phyloP scores from a whole-genome alignment of 192 early-diverging fungal genomes.

The Geranomyces variabilis region DNA sequence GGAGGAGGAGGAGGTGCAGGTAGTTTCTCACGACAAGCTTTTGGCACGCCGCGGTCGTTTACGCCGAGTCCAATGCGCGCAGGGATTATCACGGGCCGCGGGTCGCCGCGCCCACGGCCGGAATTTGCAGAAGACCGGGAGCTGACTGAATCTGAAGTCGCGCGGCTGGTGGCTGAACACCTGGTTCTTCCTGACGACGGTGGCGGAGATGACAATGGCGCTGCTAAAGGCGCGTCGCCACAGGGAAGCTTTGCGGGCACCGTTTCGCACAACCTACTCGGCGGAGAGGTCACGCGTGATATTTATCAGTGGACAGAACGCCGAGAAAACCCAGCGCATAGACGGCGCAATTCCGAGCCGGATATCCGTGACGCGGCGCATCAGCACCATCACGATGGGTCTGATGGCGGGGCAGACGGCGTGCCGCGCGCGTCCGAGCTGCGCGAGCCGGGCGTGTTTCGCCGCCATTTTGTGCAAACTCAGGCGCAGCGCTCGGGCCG shows the following conservation, averaged over 20 bases:
- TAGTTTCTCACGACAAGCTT: neutral
- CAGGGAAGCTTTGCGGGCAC: constrained; percentile 37
- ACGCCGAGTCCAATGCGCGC: constrained; percentile 12
- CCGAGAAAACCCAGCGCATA: constrained; percentile 10
- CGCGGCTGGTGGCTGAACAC: constrained; percentile 40
- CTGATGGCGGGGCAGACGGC: constrained; percentile 10
- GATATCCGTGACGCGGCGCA: constrained; percentile 29
- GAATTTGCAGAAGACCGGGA: constrained; percentile 2
- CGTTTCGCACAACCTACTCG: constrained; percentile 43
- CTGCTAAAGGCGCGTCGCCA: neutral
- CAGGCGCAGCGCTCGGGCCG: constrained; percentile 71
- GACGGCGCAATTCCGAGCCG: constrained; percentile 49
- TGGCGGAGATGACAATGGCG: neutral
- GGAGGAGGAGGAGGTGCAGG: neutral
- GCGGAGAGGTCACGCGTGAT: constrained; percentile 80
- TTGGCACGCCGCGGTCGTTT: constrained; percentile 30
- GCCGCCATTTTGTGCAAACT: constrained; percentile 80
- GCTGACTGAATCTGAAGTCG: constrained; percentile 28
- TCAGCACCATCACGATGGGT: neutral
- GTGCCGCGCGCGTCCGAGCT: constrained; percentile 55
- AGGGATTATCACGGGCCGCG: neutral
- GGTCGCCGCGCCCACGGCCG: neutral
- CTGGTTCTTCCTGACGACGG: constrained; percentile 29
- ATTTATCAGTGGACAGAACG: constrained; percentile 89
- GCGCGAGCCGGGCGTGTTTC: constrained; percentile 82